Evolutionary conservation across 495 filamentous ascomycete genomes (phyloP), one percentile per base, ranked within the genome.

Genomic region (Xylaria sp.): DNA sequence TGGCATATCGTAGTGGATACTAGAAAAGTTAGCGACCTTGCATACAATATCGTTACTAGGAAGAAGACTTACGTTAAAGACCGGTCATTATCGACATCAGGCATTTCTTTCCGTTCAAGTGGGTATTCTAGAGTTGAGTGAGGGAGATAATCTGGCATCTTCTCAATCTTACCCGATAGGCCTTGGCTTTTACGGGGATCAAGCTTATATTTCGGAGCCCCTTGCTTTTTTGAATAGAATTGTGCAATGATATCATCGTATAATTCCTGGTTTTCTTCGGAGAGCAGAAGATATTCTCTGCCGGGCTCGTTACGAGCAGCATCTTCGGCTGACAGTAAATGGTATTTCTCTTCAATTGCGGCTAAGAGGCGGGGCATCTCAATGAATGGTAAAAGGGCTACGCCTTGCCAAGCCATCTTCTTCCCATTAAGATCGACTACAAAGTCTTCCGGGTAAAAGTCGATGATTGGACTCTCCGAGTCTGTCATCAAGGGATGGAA

Each of bases 321-420:
- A 77, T 98, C 97, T 52, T 97, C 95, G 9, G 89, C 83, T 40
- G 88, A 91, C 12, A 99, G 84, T 9, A 93, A 82, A 62, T 91
- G 93, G 72, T 96, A 95, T 73, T 92, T 93, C 74, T 90, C 91
- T 21, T 88, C 83, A 88, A 97, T 95, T 7, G 97, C 96, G 29
- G 87, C 85, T 26, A 98, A 85, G 24, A 99, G 82, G 41, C 95
- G 88, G 64, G 90, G 90, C 82, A 96, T 96, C 78, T 99, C 94
- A 74, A 99, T 98, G 80, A 97, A 99, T 0, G 96, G 96, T 24
- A 99, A 88, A 37, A 98, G 83, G 29, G 93, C 93, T 52, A 98
- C 93, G 72, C 96, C 96, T 76, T 99, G 95, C 96, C 96, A 99
- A 2, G 93, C 93, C 80, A 97, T 97, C 78, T 98, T 99, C 85